Evolutionary conservation across 352 stramenopile genomes (phyloP).

Genomic region (Phytophthora europaea): DNA sequence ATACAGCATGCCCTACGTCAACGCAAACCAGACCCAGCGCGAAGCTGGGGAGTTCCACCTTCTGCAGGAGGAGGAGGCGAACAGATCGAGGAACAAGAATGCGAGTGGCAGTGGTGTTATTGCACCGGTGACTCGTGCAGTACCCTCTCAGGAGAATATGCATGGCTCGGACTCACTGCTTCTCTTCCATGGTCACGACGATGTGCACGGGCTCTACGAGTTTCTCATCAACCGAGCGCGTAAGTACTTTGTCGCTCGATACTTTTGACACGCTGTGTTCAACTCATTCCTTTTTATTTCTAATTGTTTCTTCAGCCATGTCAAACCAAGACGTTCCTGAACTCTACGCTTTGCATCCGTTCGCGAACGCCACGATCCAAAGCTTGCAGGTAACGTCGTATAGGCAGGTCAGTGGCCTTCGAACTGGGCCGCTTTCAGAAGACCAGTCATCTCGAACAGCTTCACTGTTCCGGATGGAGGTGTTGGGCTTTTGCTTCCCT

Average conservation of each 20-base stretch:
- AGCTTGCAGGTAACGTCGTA: constrained; percentile 57
- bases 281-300: neutral
- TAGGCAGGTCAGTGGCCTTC: constrained; percentile 27
- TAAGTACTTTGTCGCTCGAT: constrained; percentile 38
- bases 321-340: constrained; percentile 83
- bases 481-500: constrained; percentile 71
- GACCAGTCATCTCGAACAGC: constrained; percentile 26
- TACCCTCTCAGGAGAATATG: constrained; percentile 39
- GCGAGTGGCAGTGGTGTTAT: constrained; percentile 12
- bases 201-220: constrained; percentile 79
- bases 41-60: constrained; percentile 60
- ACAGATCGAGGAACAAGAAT: constrained; percentile 28
- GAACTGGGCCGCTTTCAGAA: constrained; percentile 19
- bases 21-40: constrained; percentile 44
- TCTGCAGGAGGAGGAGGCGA: constrained; percentile 54
- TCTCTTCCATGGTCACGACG: constrained; percentile 67
- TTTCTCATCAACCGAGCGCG: constrained; percentile 83
- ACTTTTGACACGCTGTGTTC: neutral
- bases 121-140: constrained; percentile 24
- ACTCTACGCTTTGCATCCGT: constrained; percentile 62
- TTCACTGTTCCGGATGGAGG: constrained; percentile 52
- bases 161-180: constrained; percentile 74
- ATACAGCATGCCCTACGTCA: constrained; percentile 71
- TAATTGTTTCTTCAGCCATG: constrained; percentile 47
- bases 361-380: constrained; percentile 71